Percentiles rank a stretch among this genome's conserved stretches.
phyloP scores from a whole-genome alignment of 2,329 filamentous ascomycete genomes.

The Tricladium varicosporioides region DNA sequence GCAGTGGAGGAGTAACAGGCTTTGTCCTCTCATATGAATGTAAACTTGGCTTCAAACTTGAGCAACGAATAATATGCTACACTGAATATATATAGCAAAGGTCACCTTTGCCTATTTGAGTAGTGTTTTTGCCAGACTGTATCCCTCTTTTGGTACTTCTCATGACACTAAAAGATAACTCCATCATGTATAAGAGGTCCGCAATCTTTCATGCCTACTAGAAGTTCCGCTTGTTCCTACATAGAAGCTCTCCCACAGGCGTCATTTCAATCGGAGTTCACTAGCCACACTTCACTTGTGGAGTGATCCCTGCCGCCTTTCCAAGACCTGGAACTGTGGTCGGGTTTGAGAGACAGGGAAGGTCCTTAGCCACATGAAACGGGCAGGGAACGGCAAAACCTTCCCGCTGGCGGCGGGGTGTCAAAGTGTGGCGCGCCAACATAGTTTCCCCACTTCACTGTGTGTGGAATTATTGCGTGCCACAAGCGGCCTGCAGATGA shows the following conservation, averaged over 20 bases:
- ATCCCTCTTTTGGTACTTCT: too few relatives aligned
- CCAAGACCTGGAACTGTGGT: neutral
- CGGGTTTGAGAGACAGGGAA: neutral
- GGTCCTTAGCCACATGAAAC: neutral
- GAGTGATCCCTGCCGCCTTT: neutral
- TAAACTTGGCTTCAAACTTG: neutral
- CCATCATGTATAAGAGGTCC: too few relatives aligned
- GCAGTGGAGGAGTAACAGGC: slow-evolving; percentile 19
- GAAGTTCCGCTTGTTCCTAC: too few relatives aligned
- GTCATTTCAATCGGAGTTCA: neutral
- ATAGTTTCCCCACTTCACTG: neutral
- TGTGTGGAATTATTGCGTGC: neutral
- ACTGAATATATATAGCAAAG: too few relatives aligned
- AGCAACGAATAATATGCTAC: too few relatives aligned
- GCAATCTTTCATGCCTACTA: too few relatives aligned
- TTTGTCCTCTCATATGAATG: neutral
- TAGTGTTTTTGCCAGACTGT: too few relatives aligned
- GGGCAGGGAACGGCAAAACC: neutral
- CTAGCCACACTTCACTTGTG: slow-evolving; percentile 8
- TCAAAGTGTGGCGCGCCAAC: neutral
- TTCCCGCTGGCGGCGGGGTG: neutral
- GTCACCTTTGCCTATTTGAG: too few relatives aligned
- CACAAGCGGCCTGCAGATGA: neutral
- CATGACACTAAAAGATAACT: too few relatives aligned
- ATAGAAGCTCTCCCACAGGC: neutral